These are phyloP conservation scores for Tulasnella sp. DNA, from an alignment of 768 basidiomycete species.

Conservation along the genomic window DNA sequence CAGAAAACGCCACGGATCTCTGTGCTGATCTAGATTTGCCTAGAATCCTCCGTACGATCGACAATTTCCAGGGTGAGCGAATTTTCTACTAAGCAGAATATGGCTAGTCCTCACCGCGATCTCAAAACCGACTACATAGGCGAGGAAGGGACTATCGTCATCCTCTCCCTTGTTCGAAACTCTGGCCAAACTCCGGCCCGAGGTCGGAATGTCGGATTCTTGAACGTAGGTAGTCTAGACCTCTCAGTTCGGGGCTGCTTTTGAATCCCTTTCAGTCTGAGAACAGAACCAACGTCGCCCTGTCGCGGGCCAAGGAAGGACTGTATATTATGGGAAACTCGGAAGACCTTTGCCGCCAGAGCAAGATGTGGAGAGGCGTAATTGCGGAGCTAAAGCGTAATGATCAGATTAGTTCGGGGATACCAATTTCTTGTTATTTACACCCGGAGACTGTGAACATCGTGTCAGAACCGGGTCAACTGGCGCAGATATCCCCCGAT, in stretches of 20 bases:
- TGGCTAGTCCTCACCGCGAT: neutral
- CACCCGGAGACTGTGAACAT: slow-evolving; percentile 50
- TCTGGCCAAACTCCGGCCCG: slow-evolving; percentile 47
- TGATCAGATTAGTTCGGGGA: slow-evolving; percentile 53
- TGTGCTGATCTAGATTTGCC: slow-evolving; percentile 42
- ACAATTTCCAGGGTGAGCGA: slow-evolving; percentile 61
- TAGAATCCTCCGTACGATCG: slow-evolving; percentile 62
- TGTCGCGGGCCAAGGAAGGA: slow-evolving; percentile 75
- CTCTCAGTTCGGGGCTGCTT: neutral
- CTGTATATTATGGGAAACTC: slow-evolving; percentile 75
- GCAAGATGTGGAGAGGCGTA: slow-evolving; percentile 61
- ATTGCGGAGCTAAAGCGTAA: slow-evolving; percentile 59
- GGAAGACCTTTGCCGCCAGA: slow-evolving; percentile 39
- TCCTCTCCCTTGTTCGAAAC: slow-evolving; percentile 75
- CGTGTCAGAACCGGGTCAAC: slow-evolving; percentile 56
- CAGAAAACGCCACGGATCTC: neutral
- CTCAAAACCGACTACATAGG: slow-evolving; percentile 10
- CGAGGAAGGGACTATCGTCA: slow-evolving; percentile 58
- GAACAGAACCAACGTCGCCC: slow-evolving; percentile 65
- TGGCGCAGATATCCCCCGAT: slow-evolving; percentile 59
- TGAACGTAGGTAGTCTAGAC: slow-evolving; percentile 56
- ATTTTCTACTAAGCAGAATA: neutral
- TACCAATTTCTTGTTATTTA: slow-evolving; percentile 62
- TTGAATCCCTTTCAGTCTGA: slow-evolving; percentile 48
- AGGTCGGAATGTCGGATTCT: slow-evolving; percentile 62